Conservation (phyloP, 371 early-diverging fungal species). For the Mucor irregularis region DNA sequence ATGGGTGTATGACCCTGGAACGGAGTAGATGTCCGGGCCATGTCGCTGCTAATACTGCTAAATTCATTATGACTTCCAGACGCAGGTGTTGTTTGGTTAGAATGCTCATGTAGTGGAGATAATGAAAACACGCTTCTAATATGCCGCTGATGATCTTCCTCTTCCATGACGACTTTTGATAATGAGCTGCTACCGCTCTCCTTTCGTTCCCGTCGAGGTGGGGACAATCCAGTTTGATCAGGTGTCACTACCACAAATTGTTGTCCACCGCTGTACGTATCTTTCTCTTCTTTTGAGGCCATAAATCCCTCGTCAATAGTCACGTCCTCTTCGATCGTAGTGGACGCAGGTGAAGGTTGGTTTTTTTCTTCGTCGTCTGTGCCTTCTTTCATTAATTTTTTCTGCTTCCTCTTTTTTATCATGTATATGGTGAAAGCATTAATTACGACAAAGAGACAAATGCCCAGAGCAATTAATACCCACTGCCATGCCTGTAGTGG, state of each 20-base stretch:
- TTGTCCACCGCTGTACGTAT: not conserved
- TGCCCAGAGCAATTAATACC: conserved; percentile 3
- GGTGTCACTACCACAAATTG: not conserved
- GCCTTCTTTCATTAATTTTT: not conserved
- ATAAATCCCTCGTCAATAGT: not conserved
- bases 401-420: not conserved
- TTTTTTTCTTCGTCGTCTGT: not conserved
- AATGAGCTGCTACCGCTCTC: not conserved
- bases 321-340: not conserved
- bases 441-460: not conserved
- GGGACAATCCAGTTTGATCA: conserved; percentile 8
- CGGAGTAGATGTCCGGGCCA: conserved; percentile 5
- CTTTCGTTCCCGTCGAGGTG: conserved; percentile 3
- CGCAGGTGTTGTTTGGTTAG: no score
- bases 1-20: not conserved
- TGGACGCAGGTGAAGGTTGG: not conserved
- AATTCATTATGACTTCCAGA: not conserved
- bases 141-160: not conserved
- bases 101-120: conserved; percentile 6
- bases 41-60: not conserved
- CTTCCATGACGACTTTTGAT: not conserved
- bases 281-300: not conserved
- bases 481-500: conserved; percentile 16
- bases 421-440: not conserved
- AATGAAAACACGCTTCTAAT: conserved; percentile 14